Evolutionary conservation across 1,139 yeast species (phyloP), one percentile per base, ranked within the genome.

Genomic region (Taphrina deformans): DNA sequence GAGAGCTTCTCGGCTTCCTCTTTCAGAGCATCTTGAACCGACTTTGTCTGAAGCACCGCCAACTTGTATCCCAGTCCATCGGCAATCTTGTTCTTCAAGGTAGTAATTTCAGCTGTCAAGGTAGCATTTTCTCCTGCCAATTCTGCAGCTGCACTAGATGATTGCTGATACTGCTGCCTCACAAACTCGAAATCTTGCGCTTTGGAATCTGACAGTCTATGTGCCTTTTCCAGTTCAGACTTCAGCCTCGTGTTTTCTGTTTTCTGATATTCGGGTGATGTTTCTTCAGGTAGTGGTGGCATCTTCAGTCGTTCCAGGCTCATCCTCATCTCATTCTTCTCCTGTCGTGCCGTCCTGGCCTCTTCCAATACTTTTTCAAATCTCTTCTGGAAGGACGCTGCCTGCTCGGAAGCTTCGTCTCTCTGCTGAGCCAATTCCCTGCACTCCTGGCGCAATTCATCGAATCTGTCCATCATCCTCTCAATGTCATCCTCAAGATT

Each of bases 161-260:
- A 48, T 26, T 59, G 63, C 21, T 59, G 63, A 50, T 59, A 59
- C 27, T 59, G 63, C 31, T 59, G 63, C 21, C 63, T n/a, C 27
- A 59, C 63, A 24, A 59, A 59, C n/a, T 59, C 63, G 21, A 59
- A 59, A 33, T 59, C 63, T 16, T 59, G 63, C 40, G 51, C 33
- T 29, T 59, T 50, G 27, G 56, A 35, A 29, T 59, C 63, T 5
- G 41, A n/a, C 18, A 45, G 50, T 27, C 18, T 48, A 9, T 14
- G 35, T n/a, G 40, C 40, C 50, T 50, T 48, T 24, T 59, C 63
- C 31, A 59, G 31, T 29, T 59, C 63, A n/a, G 56, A 35, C 38
- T 27, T 31, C 29, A 59, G 63, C 18, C 63, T 53, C 21, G 44
- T 38, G 18, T 59, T 59, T 29, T 59, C 63, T 4, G 21, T 27